Evolutionary conservation across 257 asterid genomes (phyloP), one percentile per base, ranked within the genome.

Genomic region (Ilex aquifolium): DNA sequence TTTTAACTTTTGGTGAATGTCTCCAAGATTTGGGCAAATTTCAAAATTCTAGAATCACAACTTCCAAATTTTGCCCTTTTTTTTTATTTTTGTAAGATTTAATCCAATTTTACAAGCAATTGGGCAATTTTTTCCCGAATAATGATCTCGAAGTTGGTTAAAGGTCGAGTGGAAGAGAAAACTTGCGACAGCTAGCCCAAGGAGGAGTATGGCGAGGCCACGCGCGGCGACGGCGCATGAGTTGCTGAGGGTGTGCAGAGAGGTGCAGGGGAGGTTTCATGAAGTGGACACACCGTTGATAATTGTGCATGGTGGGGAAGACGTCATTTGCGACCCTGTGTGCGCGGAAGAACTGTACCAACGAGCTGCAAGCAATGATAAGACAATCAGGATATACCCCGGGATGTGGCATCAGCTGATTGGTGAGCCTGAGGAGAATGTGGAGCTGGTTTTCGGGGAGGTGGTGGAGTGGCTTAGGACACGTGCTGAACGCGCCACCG

Each of bases 91-190:
- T 21, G 1, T 21, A 21, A 8, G 7, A 32, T 32, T 15, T 11
- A 21, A 5, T 15, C 12, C 14, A 9, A 32, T 57, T 21, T 21
- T 21, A 21, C 27, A 21, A 21, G 27, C 27, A 21, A 21, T 21
- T 21, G 27, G 27, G 27, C 27, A 48, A 52, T 55, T 63, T 16
- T 56, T 51, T 59, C 30, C 15, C 69, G 44, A 9, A n/a, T 48
- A 13, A 32, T 32, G 27, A 32, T 12, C 7, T 29, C 15, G 49
- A 32, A 4, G 5, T 5, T 44, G 46, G 4, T 12, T 63, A 21
- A 51, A 92, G 98, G 95, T 81, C 67, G 97, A 87, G 27, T 88
- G 98, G 97, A 92, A 92, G 87, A 82, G 88, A 65, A 85, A 86
- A 57, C 69, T 92, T 62, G 98, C 95, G 10, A 2, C 75, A 3